Conservation (phyloP, 345 rosid genomes). For the Camelina laxa region DNA sequence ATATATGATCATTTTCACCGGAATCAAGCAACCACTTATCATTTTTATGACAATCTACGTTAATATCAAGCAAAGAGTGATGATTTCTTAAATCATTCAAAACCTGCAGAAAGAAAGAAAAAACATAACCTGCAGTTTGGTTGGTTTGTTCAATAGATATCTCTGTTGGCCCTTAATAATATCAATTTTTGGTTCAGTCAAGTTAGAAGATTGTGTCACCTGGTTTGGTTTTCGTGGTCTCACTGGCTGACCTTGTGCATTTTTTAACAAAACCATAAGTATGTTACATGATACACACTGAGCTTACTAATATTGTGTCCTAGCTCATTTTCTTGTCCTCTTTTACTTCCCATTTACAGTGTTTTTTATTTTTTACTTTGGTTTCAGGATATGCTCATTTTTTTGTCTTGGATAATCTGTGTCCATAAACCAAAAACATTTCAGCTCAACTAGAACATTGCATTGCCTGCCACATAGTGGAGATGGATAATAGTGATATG, state of each 20-base stretch:
- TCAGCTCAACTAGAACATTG: slow-evolving; percentile 16
- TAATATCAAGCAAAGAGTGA: not conserved
- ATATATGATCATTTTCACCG: not conserved
- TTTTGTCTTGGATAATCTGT: not conserved
- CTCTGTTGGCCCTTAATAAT: not conserved
- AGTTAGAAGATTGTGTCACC: too few relatives aligned
- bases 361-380: not conserved
- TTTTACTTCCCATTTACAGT: not conserved
- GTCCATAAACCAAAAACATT: slow-evolving; percentile 14
- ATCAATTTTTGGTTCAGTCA: too few relatives aligned
- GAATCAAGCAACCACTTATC: not conserved
- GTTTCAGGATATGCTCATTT: not conserved
- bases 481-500: slow-evolving; percentile 8
- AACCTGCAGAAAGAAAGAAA: not conserved
- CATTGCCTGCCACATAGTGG: slow-evolving; percentile 11
- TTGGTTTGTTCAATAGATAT: not conserved
- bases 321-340: not conserved
- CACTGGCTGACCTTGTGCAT: not conserved
- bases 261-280: not conserved
- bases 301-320: not conserved
- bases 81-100: not conserved
- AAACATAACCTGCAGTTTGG: not conserved
- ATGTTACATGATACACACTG: not conserved
- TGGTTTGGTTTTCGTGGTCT: too few relatives aligned
- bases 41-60: not conserved